phyloP scores from a whole-genome alignment of 441 rosid genomes.

The Eruca vesicaria region DNA sequence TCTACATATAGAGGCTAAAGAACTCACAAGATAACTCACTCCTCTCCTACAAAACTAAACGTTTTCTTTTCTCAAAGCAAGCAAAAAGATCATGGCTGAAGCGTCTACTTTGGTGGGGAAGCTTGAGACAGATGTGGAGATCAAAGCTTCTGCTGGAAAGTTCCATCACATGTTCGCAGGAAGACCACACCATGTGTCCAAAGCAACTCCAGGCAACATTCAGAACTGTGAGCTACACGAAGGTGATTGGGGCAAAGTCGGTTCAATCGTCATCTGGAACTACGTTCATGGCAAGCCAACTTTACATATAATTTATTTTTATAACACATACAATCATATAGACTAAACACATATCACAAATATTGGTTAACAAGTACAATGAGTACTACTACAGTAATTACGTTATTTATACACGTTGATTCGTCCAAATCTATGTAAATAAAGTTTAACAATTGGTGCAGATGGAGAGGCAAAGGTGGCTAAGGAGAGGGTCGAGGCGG shows the following conservation, averaged over 20 bases:
- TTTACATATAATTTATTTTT: background rate
- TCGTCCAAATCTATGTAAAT: background rate
- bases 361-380: background rate
- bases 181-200: constrained; percentile 29
- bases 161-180: constrained; percentile 22
- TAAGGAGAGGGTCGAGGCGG: constrained; percentile 18
- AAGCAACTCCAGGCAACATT: constrained; percentile 16
- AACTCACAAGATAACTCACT: background rate
- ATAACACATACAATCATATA: too few relatives aligned
- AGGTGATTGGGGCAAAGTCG: constrained; percentile 29
- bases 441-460: background rate
- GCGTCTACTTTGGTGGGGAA: constrained; percentile 23
- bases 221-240: constrained; percentile 24
- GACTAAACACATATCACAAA: background rate
- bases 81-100: background rate
- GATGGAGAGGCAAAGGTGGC: constrained; percentile 23
- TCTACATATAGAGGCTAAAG: background rate
- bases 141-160: constrained; percentile 30
- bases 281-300: constrained; percentile 20
- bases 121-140: constrained; percentile 37
- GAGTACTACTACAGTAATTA: background rate
- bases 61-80: background rate
- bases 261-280: constrained; percentile 28
- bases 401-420: background rate
- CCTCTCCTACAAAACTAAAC: background rate